These are phyloP conservation scores for Ehretia macrophylla DNA, from an alignment of 257 asterid genomes.

Conservation along the genomic window DNA sequence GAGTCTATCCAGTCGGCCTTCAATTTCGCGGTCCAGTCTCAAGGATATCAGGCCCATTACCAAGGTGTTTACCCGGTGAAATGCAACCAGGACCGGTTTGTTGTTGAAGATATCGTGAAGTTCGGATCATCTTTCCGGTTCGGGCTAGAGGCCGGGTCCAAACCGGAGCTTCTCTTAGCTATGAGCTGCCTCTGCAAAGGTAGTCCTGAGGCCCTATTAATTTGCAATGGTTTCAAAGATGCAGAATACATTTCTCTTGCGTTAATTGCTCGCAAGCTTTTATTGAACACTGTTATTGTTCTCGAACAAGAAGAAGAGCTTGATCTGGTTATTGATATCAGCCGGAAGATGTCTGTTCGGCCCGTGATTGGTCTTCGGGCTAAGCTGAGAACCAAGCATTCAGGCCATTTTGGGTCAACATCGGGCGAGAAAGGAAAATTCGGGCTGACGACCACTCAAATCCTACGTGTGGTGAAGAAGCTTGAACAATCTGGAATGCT, in stretches of 20 bases:
- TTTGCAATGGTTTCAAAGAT: slow-evolving; percentile 96
- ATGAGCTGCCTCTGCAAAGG: slow-evolving; percentile 88
- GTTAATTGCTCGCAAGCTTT: slow-evolving; percentile 65
- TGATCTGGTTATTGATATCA: slow-evolving; percentile 61
- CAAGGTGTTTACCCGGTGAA: slow-evolving; percentile 97
- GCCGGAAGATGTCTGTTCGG: slow-evolving; percentile 59
- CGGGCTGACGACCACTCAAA: slow-evolving; percentile 78
- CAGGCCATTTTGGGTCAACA: slow-evolving; percentile 97
- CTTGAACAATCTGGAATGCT: slow-evolving; percentile 58
- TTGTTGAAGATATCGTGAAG: slow-evolving; percentile 87
- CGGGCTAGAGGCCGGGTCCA: slow-evolving; percentile 95
- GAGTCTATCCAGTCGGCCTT: slow-evolving; percentile 72
- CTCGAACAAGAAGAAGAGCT: slow-evolving; percentile 94
- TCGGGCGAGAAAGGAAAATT: slow-evolving; percentile 97
- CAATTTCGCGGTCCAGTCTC: slow-evolving; percentile 55
- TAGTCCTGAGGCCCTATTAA: slow-evolving; percentile 63
- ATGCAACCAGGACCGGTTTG: slow-evolving; percentile 83
- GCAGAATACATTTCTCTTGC: slow-evolving; percentile 84
- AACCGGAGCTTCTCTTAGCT: slow-evolving; percentile 92
- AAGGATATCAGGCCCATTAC: slow-evolving; percentile 68
- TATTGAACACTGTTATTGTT: slow-evolving; percentile 74
- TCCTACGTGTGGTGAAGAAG: slow-evolving; percentile 76
- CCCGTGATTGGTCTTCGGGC: slow-evolving; percentile 91
- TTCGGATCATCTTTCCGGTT: slow-evolving; percentile 76
- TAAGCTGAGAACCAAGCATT: slow-evolving; percentile 86